These are phyloP conservation scores for Stagonosporopsis cucurbitacearum DNA, from an alignment of 2,329 filamentous ascomycete genomes.

Conservation along the genomic window DNA sequence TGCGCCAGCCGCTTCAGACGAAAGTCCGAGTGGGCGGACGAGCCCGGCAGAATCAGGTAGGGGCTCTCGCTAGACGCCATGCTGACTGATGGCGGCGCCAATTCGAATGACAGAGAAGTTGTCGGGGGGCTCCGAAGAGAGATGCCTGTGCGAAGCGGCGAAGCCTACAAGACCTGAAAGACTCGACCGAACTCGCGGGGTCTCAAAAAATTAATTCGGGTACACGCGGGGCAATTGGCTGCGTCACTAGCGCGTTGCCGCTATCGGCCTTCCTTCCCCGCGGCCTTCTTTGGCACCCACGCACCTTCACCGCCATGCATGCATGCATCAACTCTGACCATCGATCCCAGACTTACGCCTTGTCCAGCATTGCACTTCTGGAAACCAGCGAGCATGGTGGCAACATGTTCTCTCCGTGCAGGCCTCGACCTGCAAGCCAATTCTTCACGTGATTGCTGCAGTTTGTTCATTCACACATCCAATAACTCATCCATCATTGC, in stretches of 20 bases:
- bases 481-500: neutral
- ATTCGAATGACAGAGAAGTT: conserved; percentile 18
- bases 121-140: conserved; percentile 25
- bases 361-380: neutral
- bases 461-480: no score
- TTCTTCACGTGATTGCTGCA: no score
- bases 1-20: conserved; percentile 55
- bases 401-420: neutral
- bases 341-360: no score
- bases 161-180: conserved; percentile 22
- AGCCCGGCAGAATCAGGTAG: conserved; percentile 58
- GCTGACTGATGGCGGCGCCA: conserved; percentile 20
- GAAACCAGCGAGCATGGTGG: neutral
- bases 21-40: conserved; percentile 62
- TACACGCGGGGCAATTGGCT: conserved; percentile 10
- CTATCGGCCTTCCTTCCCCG: conserved; percentile 15
- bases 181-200: conserved; percentile 14
- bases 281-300: neutral
- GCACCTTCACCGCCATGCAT: no score
- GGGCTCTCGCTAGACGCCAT: conserved; percentile 44
- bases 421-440: neutral
- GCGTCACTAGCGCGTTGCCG: conserved; percentile 16
- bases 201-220: conserved; percentile 7
- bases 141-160: conserved; percentile 19
- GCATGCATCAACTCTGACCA: no score